Evolutionary conservation across 768 basidiomycete genomes (phyloP).

Genomic region (Xerocomellus intermedius): DNA sequence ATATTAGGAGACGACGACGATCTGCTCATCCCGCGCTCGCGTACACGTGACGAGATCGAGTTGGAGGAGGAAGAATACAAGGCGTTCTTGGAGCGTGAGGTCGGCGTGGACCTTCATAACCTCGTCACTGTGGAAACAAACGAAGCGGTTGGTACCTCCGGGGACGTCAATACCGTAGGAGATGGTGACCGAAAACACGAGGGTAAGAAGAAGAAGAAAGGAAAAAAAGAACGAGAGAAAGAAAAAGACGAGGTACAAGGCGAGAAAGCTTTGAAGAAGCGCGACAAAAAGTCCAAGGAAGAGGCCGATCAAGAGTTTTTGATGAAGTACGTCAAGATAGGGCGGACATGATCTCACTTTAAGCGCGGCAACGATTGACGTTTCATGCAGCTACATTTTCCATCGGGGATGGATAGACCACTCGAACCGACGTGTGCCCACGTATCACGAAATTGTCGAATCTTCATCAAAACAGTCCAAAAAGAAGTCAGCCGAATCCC

Average conservation of each 20-base stretch:
- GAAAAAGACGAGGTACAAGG: conserved; percentile 21
- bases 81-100: conserved; percentile 76
- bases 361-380: background rate
- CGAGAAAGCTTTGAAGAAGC: conserved; percentile 21
- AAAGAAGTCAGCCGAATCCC: conserved; percentile 17
- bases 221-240: conserved; percentile 32
- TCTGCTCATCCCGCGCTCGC: conserved; percentile 70
- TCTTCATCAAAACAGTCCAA: conserved; percentile 33
- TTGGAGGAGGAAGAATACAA: conserved; percentile 85
- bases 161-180: conserved; percentile 28
- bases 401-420: conserved; percentile 98
- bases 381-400: conserved; percentile 75
- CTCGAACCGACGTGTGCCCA: conserved; percentile 69
- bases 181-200: conserved; percentile 27
- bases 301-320: conserved; percentile 85
- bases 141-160: conserved; percentile 13
- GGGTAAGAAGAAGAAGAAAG: conserved; percentile 36
- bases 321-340: conserved; percentile 61
- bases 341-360: background rate
- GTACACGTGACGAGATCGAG: conserved; percentile 74
- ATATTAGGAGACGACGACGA: conserved; percentile 54
- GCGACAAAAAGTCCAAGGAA: conserved; percentile 42
- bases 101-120: conserved; percentile 68
- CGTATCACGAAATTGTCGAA: conserved; percentile 75
- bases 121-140: conserved; percentile 56